Conservation (phyloP, 768 basidiomycete genomes). For the Amanita pseudoporphyria region DNA sequence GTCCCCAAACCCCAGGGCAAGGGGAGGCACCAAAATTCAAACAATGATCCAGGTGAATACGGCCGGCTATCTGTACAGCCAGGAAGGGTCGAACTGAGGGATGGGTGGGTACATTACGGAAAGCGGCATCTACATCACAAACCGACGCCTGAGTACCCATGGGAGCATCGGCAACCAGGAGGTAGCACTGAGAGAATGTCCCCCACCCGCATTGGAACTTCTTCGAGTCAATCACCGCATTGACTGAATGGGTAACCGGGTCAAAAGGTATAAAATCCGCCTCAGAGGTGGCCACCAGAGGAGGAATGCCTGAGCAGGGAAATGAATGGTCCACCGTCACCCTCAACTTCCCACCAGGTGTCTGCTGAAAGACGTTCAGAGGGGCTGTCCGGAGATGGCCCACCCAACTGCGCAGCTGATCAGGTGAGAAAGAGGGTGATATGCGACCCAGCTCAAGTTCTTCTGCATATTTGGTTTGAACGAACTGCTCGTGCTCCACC, state of each 20-base stretch:
- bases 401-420: constrained; percentile 11
- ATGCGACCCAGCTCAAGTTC: constrained; percentile 12
- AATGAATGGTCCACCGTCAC: constrained; percentile 20
- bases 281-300: not conserved
- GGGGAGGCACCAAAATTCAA: constrained; percentile 19
- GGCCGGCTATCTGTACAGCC: constrained; percentile 14
- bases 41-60: constrained; percentile 19
- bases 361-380: constrained; percentile 17
- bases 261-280: not conserved
- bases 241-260: constrained; percentile 14
- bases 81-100: constrained; percentile 18
- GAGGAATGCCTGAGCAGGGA: not conserved
- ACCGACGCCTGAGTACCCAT: constrained; percentile 24
- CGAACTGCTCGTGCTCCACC: constrained; percentile 6
- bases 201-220: constrained; percentile 22
- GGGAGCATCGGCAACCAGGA: constrained; percentile 21
- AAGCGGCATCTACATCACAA: constrained; percentile 29
- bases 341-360: constrained; percentile 12
- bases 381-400: constrained; percentile 19
- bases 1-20: constrained; percentile 21
- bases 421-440: constrained; percentile 8
- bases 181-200: constrained; percentile 17
- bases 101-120: constrained; percentile 21
- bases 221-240: constrained; percentile 16
- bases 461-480: constrained; percentile 10